Conservation (phyloP, 1,284 basidiomycete species). For the Apiotrichum veenhuisii region DNA sequence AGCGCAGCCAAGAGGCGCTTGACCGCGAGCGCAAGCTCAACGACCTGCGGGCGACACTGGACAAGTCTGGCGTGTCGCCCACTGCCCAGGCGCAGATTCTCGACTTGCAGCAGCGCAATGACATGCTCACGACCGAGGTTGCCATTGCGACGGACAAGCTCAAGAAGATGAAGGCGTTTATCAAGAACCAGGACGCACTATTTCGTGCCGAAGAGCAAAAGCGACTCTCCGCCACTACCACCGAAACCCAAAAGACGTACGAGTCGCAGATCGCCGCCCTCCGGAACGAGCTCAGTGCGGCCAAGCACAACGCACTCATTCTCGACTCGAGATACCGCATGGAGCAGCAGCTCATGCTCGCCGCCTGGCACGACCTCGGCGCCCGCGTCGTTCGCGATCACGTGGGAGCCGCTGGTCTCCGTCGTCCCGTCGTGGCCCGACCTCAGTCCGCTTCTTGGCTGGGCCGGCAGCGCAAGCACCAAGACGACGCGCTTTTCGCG, state of each 20-base stretch:
- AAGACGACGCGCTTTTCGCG: constrained; percentile 30
- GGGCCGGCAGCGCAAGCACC: constrained; percentile 57
- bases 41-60: constrained; percentile 67
- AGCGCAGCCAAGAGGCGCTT: constrained; percentile 75
- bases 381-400: constrained; percentile 60
- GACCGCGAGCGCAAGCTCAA: constrained; percentile 57
- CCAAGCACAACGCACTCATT: constrained; percentile 47
- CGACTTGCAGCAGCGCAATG: constrained; percentile 70
- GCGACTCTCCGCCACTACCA: constrained; percentile 57
- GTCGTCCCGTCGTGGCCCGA: constrained; percentile 44
- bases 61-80: constrained; percentile 70
- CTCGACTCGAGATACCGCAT: constrained; percentile 56
- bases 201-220: constrained; percentile 41
- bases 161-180: constrained; percentile 81
- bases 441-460: constrained; percentile 59
- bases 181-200: constrained; percentile 84
- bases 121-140: constrained; percentile 65
- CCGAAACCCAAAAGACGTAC: constrained; percentile 66
- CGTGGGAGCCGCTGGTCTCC: constrained; percentile 22
- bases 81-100: constrained; percentile 74
- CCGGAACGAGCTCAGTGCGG: constrained; percentile 62
- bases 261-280: constrained; percentile 67
- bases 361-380: constrained; percentile 66
- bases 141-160: constrained; percentile 74
- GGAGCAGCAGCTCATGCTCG: constrained; percentile 76